Percentiles rank a stretch among this genome's conserved stretches.
Evolutionary conservation across 768 basidiomycete species (phyloP).

Genomic region (Lentinula edodes): DNA sequence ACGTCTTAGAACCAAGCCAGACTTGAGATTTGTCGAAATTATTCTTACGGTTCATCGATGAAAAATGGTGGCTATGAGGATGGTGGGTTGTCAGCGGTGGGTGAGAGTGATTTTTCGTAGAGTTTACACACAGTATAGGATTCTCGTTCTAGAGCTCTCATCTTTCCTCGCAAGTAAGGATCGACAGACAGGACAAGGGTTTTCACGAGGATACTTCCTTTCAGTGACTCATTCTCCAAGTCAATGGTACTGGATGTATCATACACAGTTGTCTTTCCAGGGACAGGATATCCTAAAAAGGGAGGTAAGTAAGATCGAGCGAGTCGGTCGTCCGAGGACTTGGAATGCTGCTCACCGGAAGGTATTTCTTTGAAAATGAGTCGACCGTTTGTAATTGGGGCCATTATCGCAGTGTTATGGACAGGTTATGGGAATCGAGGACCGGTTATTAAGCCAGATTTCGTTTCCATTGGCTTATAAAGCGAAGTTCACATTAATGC

Average conservation of each 20-base stretch:
- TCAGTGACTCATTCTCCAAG: slow-evolving; percentile 23
- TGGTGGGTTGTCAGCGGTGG: not conserved
- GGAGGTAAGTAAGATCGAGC: too few relatives aligned
- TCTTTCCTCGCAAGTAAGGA: slow-evolving; percentile 25
- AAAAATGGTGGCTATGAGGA: slow-evolving; percentile 1
- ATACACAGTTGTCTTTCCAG: slow-evolving; percentile 22
- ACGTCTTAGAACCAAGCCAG: too few relatives aligned
- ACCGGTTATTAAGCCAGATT: too few relatives aligned
- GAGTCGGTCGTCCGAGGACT: not conserved
- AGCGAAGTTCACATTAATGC: too few relatives aligned
- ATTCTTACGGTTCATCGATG: slow-evolving; percentile 12
- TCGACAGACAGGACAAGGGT: slow-evolving; percentile 29
- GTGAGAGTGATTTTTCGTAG: too few relatives aligned
- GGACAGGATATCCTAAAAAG: slow-evolving; percentile 14
- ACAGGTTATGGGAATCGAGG: too few relatives aligned
- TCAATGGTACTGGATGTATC: slow-evolving; percentile 28
- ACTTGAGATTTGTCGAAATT: too few relatives aligned
- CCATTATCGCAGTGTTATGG: not conserved
- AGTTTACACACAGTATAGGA: slow-evolving; percentile 11
- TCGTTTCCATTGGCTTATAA: too few relatives aligned
- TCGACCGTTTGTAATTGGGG: slow-evolving; percentile 16
- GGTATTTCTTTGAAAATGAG: slow-evolving; percentile 24
- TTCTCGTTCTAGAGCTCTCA: slow-evolving; percentile 16
- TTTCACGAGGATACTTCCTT: slow-evolving; percentile 26
- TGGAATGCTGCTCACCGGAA: not conserved